Evolutionary conservation across 345 rosid genomes (phyloP).

Genomic region (Punica granatum): DNA sequence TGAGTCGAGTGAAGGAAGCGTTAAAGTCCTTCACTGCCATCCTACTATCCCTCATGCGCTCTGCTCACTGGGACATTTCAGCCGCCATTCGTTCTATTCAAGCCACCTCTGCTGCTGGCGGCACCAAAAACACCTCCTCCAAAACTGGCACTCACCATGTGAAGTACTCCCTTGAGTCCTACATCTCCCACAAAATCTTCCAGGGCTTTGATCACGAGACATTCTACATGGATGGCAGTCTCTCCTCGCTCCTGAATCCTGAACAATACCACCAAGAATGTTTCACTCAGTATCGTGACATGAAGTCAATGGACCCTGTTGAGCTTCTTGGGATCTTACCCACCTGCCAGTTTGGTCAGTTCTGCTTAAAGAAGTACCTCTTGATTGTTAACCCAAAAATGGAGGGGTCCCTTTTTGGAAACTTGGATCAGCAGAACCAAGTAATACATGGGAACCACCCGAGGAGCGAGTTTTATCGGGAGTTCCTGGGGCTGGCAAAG

Average conservation of each 20-base stretch:
- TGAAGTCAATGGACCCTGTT: conserved; percentile 94
- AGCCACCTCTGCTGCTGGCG: conserved; percentile 35
- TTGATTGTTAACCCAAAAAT: conserved; percentile 79
- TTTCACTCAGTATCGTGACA: conserved; percentile 76
- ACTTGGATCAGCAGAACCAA: conserved; percentile 59
- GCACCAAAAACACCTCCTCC: conserved; percentile 17
- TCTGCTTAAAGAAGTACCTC: conserved; percentile 77
- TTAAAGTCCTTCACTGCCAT: conserved; percentile 73
- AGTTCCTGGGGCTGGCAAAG: conserved; percentile 73
- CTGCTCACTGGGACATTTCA: conserved; percentile 91
- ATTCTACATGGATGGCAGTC: conserved; percentile 92
- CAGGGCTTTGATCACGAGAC: conserved; percentile 93
- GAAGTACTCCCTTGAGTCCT: conserved; percentile 77
- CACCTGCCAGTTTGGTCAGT: conserved; percentile 79
- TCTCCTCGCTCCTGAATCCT: conserved; percentile 77
- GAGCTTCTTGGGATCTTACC: conserved; percentile 92
- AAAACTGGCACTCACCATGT: conserved; percentile 45
- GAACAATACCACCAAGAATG: conserved; percentile 81
- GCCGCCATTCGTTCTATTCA: conserved; percentile 92
- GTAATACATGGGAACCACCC: conserved; percentile 71
- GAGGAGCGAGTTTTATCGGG: conserved; percentile 72
- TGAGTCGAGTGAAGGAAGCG: conserved; percentile 66
- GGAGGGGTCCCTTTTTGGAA: conserved; percentile 93
- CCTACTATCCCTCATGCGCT: conserved; percentile 74
- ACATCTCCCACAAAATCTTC: conserved; percentile 62